Base-by-base conservation (phyloP, 1,284 basidiomycete species). In the Naganishia sp. region DNA sequence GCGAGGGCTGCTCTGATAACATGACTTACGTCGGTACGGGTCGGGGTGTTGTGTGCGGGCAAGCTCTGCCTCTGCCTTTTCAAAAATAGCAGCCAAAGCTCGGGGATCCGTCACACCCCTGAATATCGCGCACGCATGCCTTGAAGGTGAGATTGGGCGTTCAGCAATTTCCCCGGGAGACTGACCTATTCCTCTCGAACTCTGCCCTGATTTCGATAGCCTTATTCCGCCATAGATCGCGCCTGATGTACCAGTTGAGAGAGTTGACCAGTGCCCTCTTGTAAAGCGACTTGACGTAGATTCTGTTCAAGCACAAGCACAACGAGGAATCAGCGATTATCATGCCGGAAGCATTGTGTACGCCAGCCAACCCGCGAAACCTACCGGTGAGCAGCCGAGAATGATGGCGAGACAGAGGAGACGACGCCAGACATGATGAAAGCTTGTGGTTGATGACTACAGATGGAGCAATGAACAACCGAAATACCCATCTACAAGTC, bases 201-300 rank as follows among this genome's bases (percentile, higher is more conserved):
- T 93, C 88, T 70, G 93, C 92, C 68, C 94, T 83, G 73, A 96
- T 92, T 77, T 88, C 83, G 72, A 93, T 81, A 6, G 93, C 93
- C 75, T 88, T 84, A 71, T 84, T 84, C 70, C 94, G 85, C 92
- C 92, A 96, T 6, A 92, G 75, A 75, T 93, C 90, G 69, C 93
- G 83, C 67, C 88, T 84, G 72, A 95, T 84, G 66, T 86, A 87
- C 94, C 94, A 97, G 81, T 97, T 88, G 66, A 94, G 83, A 67
- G 89, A 85, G 78, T 95, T 93, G 72, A 84, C 88, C 68, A 96
- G 85, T 76, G 86, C 87, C 55, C 94, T 87, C 75, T 86, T 88
- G 84, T 96, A 97, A 15, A 97, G 86, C 31, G 89, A 90, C 82
- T 93, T 91, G 81, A 97, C 92, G 79, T 94, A 90, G 75, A 87